phyloP scores from a whole-genome alignment of 352 stramenopile species.

The Phytophthora pisi region DNA sequence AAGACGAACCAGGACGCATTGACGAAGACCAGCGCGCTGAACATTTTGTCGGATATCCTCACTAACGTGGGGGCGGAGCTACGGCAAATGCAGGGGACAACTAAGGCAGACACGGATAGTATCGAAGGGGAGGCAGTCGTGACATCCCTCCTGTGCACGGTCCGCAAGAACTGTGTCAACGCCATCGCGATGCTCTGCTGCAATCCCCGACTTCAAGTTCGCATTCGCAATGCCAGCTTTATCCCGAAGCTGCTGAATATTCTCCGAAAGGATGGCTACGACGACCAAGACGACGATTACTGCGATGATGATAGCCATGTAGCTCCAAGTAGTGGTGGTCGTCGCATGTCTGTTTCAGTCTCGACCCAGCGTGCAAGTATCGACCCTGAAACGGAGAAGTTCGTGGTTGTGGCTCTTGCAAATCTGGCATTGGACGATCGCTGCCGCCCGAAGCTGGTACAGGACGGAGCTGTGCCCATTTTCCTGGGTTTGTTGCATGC shows the following conservation, averaged over 20 bases:
- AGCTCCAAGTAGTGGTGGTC: neutral
- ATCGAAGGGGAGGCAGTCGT: conserved; percentile 23
- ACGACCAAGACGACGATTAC: conserved; percentile 21
- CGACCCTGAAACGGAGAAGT: conserved; percentile 74
- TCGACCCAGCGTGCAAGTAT: conserved; percentile 11
- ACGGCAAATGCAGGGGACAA: conserved; percentile 20
- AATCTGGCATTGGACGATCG: conserved; percentile 81
- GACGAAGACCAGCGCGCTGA: conserved; percentile 62
- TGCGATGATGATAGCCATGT: conserved; percentile 34
- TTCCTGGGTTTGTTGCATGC: conserved; percentile 59
- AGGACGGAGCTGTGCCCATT: conserved; percentile 62
- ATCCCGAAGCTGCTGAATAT: conserved; percentile 60
- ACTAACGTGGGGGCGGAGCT: conserved; percentile 33
- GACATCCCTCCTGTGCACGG: conserved; percentile 29
- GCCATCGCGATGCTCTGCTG: conserved; percentile 74
- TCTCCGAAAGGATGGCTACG: conserved; percentile 27
- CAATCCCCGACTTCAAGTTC: conserved; percentile 69
- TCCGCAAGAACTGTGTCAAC: conserved; percentile 73
- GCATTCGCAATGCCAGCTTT: conserved; percentile 58
- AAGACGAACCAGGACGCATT: conserved; percentile 67
- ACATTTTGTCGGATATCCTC: conserved; percentile 56
- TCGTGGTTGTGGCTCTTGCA: conserved; percentile 64
- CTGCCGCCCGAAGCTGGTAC: conserved; percentile 62
- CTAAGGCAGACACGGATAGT: conserved; percentile 22
- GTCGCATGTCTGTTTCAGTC: neutral